These are phyloP conservation scores for Stemphylium vesicarium DNA, from an alignment of 2,329 filamentous ascomycete genomes.

Conservation along the genomic window DNA sequence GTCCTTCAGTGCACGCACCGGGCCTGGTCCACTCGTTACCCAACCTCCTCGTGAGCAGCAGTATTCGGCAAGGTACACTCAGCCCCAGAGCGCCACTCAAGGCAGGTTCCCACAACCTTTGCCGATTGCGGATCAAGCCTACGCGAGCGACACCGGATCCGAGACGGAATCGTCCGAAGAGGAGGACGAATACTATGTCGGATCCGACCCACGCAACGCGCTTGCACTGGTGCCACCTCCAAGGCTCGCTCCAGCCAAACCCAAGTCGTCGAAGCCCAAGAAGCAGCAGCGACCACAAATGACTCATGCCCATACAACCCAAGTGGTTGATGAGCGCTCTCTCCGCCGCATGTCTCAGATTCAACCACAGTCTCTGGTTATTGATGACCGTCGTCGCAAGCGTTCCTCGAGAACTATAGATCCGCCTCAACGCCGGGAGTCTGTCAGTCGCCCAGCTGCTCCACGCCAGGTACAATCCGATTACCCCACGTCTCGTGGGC, in stretches of 20 bases:
- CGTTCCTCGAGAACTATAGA: constrained; percentile 21
- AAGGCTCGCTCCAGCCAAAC: constrained; percentile 18
- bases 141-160: constrained; percentile 16
- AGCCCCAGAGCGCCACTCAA: constrained; percentile 19
- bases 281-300: constrained; percentile 30
- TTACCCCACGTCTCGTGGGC: constrained; percentile 31
- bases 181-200: constrained; percentile 20
- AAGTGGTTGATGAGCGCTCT: constrained; percentile 18
- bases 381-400: constrained; percentile 20
- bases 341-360: constrained; percentile 14
- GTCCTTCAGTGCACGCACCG: constrained; percentile 27
- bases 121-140: constrained; percentile 22
- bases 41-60: constrained; percentile 28
- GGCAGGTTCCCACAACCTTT: constrained; percentile 6
- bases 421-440: constrained; percentile 29
- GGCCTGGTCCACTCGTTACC: constrained; percentile 29
- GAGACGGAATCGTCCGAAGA: constrained; percentile 23
- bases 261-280: constrained; percentile 9
- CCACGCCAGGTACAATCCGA: constrained; percentile 44
- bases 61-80: constrained; percentile 38
- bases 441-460: constrained; percentile 42
- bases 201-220: constrained; percentile 10
- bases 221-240: constrained; percentile 37
- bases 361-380: constrained; percentile 20
- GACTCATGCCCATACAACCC: constrained; percentile 35